Base-by-base conservation (phyloP, 371 early-diverging fungal genomes). In the Rhizopus delemar region DNA sequence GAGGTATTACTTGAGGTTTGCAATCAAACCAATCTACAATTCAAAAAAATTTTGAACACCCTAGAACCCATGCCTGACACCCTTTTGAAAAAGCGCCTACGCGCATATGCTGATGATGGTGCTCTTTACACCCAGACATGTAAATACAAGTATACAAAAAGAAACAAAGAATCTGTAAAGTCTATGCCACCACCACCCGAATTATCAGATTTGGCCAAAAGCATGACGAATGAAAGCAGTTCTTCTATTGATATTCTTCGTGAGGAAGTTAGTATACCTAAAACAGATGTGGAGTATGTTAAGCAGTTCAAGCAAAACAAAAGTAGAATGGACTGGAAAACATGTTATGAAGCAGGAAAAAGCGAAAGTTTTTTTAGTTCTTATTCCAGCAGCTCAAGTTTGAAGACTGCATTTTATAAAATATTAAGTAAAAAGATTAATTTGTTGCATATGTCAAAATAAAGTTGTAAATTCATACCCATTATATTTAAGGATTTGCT, bases 151-250 rank as follows among this genome's bases (percentile, higher is more conserved):
- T 56, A 55, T 6, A 29, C 41, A 56, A 11, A 51, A 55, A 39
- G 49, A 56, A 43, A 43, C 4, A 51, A 61, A 34, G 34, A 49
- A 56, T 43, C 45, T 61, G 62, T 61, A 36, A 56, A 61, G 56
- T 51, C 62, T n/a, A 61, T 61, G 62, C 62, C 56, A 56, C 51
- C 55, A 56, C 62, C 62, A 56, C 55, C 56, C 43, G 51, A 56
- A 55, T 51, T 55, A 51, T 56, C 62, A 0, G 56, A 61, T 5
- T 34, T 51, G 38, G 62, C 62, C 35, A 57, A 45, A 62, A 45
- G 33, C 22, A 52, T 62, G 45, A 31, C 57, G 22, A 52, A 57
- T 16, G n/a, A 62, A 62, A 62, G 41, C 15, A 53, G 46, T 51
- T 53, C 57, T 53, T 41, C 0, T 41, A 57, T 46, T 48, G 53